Evolutionary conservation across 768 basidiomycete species (phyloP).

Genomic region (Leccinum aurantiacum): DNA sequence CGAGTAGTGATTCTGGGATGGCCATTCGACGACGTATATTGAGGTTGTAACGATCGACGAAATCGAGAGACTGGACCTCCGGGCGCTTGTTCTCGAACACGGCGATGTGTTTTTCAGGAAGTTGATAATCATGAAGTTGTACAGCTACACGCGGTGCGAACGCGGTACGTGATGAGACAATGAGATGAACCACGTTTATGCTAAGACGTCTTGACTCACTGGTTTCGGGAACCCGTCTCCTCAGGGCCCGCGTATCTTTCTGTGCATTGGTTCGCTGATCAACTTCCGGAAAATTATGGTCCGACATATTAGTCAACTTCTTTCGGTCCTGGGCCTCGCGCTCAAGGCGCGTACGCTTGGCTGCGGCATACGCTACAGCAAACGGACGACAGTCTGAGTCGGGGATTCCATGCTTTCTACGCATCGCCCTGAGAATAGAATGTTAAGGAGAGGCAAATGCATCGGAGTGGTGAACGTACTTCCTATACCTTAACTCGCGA

Average conservation of each 20-base stretch:
- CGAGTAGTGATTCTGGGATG: conserved; percentile 9
- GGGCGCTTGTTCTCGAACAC: conserved; percentile 19
- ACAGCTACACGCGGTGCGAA: conserved; percentile 25
- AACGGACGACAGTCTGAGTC: conserved; percentile 81
- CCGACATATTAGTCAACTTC: conserved; percentile 28
- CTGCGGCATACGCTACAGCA: conserved; percentile 84
- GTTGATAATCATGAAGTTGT: conserved; percentile 21
- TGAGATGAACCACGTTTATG: conserved; percentile 24
- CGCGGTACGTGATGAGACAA: conserved; percentile 25
- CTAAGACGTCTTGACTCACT: conserved; percentile 36
- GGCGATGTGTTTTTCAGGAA: conserved; percentile 14
- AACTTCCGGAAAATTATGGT: conserved; percentile 24
- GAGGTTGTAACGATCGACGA: conserved; percentile 41
- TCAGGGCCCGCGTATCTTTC: conserved; percentile 39
- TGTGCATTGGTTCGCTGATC: conserved; percentile 33
- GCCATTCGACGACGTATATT: conserved; percentile 16
- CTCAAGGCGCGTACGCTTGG: conserved; percentile 55
- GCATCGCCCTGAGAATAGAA: conserved; percentile 52
- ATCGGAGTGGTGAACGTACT: conserved; percentile 44
- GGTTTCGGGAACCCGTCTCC: conserved; percentile 46
- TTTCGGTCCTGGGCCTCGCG: conserved; percentile 43
- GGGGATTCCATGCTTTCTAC: conserved; percentile 79
- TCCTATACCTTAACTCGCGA: conserved; percentile 62
- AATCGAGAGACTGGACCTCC: conserved; percentile 27
- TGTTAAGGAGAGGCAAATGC: conserved; percentile 13